These are phyloP conservation scores for Pichia thaimueangensis DNA, from an alignment of 805 yeast species.

Conservation along the genomic window DNA sequence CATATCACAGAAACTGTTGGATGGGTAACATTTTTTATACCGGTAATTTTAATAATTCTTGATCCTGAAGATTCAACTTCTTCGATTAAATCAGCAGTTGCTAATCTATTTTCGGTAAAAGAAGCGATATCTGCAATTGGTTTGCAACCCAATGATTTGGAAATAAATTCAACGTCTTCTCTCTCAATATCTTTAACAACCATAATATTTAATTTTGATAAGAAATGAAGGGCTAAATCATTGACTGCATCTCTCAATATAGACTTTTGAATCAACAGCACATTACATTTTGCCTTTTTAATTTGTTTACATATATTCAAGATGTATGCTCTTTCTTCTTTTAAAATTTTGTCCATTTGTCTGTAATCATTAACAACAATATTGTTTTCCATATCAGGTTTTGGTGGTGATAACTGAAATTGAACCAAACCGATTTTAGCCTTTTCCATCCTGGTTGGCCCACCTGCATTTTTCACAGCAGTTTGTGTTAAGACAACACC, in stretches of 20 bases:
- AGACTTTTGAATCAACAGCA: conserved; percentile 83
- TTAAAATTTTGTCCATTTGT: conserved; percentile 97
- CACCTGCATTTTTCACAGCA: conserved; percentile 86
- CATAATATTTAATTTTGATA: conserved; percentile 87
- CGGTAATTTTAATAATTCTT: conserved; percentile 81
- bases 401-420: conserved; percentile 93
- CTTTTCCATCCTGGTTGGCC: conserved; percentile 90
- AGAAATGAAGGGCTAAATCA: conserved; percentile 89
- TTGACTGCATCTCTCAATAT: conserved; percentile 91
- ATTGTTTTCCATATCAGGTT: conserved; percentile 96
- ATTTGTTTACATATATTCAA: conserved; percentile 92
- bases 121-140: conserved; percentile 95
- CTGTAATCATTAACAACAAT: conserved; percentile 96
- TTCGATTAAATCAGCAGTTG: conserved; percentile 86
- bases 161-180: conserved; percentile 90
- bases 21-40: conserved; percentile 52
- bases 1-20: conserved; percentile 85
- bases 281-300: conserved; percentile 95
- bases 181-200: conserved; percentile 93
- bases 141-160: conserved; percentile 81
- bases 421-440: conserved; percentile 87
- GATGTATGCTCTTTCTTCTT: conserved; percentile 94
- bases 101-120: conserved; percentile 88
- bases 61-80: conserved; percentile 87
- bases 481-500: conserved; percentile 93